These are phyloP conservation scores for Pseudopyricularia cyperi DNA, from an alignment of 2,329 filamentous ascomycete species.

Conservation along the genomic window DNA sequence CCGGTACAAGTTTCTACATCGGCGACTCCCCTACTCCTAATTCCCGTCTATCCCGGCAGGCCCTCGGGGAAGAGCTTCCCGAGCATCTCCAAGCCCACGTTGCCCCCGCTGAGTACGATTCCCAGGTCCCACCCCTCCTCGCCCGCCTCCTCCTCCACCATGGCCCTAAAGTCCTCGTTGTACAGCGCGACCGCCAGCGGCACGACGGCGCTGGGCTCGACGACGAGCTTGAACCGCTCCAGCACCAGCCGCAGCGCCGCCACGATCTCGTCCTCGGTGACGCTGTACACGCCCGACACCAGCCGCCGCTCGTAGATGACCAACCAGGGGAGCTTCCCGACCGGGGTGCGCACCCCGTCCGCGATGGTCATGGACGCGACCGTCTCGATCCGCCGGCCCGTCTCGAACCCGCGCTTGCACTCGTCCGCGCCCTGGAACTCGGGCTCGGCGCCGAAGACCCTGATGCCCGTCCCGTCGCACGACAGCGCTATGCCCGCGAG, in stretches of 20 bases:
- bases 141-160: constrained; percentile 59
- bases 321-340: constrained; percentile 63
- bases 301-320: constrained; percentile 62
- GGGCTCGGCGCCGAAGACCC: constrained; percentile 81
- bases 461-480: constrained; percentile 55
- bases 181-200: constrained; percentile 69
- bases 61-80: constrained; percentile 30
- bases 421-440: constrained; percentile 75
- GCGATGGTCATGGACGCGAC: constrained; percentile 75
- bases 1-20: no score
- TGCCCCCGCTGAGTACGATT: constrained; percentile 47
- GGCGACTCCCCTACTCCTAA: not conserved
- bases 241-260: constrained; percentile 63
- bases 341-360: constrained; percentile 75
- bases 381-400: constrained; percentile 47
- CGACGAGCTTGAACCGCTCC: constrained; percentile 80
- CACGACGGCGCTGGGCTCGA: constrained; percentile 84
- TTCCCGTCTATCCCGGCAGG: not conserved
- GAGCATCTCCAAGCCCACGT: constrained; percentile 41
- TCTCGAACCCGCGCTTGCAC: constrained; percentile 54
- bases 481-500: constrained; percentile 71
- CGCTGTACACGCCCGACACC: constrained; percentile 57
- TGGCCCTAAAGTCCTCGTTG: constrained; percentile 66
- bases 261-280: constrained; percentile 72
- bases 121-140: constrained; percentile 61